Evolutionary conservation across 202 grass and related monocot species (phyloP), one percentile per base, ranked within the genome.

Genomic region (Miscanthus sacchariflorus): DNA sequence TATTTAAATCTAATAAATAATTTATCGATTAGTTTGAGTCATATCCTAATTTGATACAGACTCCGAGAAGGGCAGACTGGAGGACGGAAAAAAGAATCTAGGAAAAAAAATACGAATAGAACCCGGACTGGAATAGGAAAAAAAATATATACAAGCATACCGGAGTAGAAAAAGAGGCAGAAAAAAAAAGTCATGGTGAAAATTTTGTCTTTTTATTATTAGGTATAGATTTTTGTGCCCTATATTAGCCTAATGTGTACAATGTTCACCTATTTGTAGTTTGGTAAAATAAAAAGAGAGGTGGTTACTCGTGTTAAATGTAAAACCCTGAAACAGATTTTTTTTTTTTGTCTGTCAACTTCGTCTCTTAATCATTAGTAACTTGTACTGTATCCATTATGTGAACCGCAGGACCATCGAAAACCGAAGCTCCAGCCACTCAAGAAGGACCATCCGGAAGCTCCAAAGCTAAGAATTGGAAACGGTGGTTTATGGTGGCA

Each of bases 401-500:
- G 66, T 36, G 66, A 90, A 85, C 24, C 10, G 12, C 28, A 91
- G 82, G 19, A 3, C 50, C 77, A 25, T 23, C 78, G 28, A 89
- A 92, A 86, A 48, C 25, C 17, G 90, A 85, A 72, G 82, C 14
- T 49, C 23, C 89, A 52, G 58, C 81, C 63, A 18, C 72, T 70
- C 59, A 84, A 7, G 82, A 70, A 52, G 67, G 78, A 68, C 72
- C 78, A 18, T 59, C 89, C 0, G 68, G 45, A 40, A 72, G 45
- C 28, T 46, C 84, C 4, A 70, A n/a, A 6, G 71, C 28, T 54
- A 85, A 40, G 83, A 72, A 78, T 3, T 86, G 82, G 72, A 58
- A 76, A n/a, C 84, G 91, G 85, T 96, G 92, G 88, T 11, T 89
- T 77, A 38, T 94, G 48, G 88, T 92, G 21, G 56, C 72, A 12